These are phyloP conservation scores for Naganishia albida DNA, from an alignment of 1,284 basidiomycete species.

Conservation along the genomic window DNA sequence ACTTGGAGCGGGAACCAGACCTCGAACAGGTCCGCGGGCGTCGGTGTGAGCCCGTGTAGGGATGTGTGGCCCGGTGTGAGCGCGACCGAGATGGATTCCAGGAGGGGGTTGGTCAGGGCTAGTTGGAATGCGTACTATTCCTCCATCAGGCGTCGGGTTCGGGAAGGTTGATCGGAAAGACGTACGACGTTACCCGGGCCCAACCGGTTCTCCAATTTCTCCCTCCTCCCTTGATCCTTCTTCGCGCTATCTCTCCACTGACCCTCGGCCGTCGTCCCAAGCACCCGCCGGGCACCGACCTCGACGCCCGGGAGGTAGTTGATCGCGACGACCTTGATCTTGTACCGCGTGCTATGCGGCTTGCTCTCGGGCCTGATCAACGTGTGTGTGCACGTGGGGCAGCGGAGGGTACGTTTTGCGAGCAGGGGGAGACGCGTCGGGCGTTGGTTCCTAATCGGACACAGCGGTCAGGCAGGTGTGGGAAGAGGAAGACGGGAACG, in stretches of 20 bases:
- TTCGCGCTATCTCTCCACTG: constrained; percentile 19
- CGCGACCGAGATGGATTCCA: constrained; percentile 87
- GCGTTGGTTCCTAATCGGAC: constrained; percentile 67
- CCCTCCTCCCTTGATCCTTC: constrained; percentile 38
- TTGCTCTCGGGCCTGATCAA: constrained; percentile 98
- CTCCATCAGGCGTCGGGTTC: constrained; percentile 6
- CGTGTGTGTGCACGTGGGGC: constrained; percentile 89
- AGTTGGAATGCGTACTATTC: constrained; percentile 75
- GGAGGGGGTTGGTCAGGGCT: constrained; percentile 86
- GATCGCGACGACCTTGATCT: constrained; percentile 93
- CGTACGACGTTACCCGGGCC: constrained; percentile 42
- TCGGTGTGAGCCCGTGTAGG: constrained; percentile 28
- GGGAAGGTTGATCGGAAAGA: background rate
- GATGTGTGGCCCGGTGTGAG: constrained; percentile 64
- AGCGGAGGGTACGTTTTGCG: constrained; percentile 92
- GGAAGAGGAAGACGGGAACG: background rate
- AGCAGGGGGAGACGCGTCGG: constrained; percentile 87
- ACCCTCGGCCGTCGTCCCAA: constrained; percentile 13
- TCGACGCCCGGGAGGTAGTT: constrained; percentile 89
- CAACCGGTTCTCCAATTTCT: constrained; percentile 41
- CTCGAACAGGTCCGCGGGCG: constrained; percentile 35
- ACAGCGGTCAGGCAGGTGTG: background rate
- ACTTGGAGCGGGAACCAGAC: constrained; percentile 70
- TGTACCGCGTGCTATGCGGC: constrained; percentile 86
- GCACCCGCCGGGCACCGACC: constrained; percentile 56